These are phyloP conservation scores for Eucalyptus melliodora DNA, from an alignment of 345 rosid species.

Conservation along the genomic window DNA sequence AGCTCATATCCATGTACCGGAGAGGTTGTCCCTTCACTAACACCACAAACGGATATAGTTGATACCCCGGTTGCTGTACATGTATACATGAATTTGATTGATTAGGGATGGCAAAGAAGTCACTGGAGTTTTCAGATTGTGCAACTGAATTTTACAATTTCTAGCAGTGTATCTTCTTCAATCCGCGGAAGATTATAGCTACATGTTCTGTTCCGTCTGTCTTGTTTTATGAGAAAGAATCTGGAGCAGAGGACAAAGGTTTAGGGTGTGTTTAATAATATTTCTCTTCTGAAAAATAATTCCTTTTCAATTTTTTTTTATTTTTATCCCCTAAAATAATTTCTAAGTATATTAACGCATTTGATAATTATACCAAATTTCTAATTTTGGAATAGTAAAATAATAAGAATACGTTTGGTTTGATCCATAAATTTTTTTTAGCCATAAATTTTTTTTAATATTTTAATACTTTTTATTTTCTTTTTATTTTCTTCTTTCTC, in stretches of 20 bases:
- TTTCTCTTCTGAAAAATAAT: too few species aligned
- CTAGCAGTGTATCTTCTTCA: neutral
- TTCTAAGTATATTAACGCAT: too few species aligned
- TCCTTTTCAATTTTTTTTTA: too few species aligned
- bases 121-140: neutral
- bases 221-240: neutral
- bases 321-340: too few species aligned
- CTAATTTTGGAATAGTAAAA: too few species aligned
- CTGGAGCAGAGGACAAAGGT: neutral
- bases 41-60: neutral
- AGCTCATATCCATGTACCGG: neutral
- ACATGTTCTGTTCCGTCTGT: neutral
- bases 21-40: neutral
- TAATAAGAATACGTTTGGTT: fast-evolving
- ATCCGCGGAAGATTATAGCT: neutral
- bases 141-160: neutral
- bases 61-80: neutral
- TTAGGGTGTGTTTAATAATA: too few species aligned
- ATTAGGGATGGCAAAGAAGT: neutral
- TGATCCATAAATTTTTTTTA: too few species aligned
- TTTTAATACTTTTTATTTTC: too few species aligned
- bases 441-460: fast-evolving
- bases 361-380: too few species aligned
- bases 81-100: neutral
- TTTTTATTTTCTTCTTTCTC: too few species aligned